A percentile compares a stretch with the other conserved stretches of the same genome.
These are phyloP conservation scores for Fusarium dimerum DNA, from an alignment of 2,329 filamentous ascomycete genomes.

Conservation along the genomic window DNA sequence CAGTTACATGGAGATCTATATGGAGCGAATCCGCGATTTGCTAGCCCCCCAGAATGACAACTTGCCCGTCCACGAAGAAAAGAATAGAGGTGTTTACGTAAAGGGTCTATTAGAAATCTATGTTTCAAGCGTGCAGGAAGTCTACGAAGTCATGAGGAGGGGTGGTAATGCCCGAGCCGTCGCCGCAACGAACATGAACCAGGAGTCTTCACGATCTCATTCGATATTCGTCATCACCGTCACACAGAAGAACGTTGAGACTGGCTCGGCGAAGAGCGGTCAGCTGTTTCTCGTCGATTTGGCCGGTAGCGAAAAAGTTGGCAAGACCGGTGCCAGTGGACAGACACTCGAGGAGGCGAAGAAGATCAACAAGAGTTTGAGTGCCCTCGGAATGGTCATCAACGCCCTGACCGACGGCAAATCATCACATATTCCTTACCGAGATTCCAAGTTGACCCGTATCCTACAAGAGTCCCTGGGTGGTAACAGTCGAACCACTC, in stretches of 20 bases:
- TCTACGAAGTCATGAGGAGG: constrained; percentile 94
- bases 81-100: constrained; percentile 93
- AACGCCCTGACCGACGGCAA: constrained; percentile 96
- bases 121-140: constrained; percentile 91
- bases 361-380: constrained; percentile 99
- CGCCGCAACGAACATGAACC: constrained; percentile 98
- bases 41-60: constrained; percentile 93
- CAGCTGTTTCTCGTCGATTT: constrained; percentile 97
- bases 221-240: constrained; percentile 98
- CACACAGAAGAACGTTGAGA: constrained; percentile 96
- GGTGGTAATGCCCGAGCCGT: constrained; percentile 90
- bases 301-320: constrained; percentile 97
- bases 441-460: constrained; percentile 96
- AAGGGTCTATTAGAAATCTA: constrained; percentile 95
- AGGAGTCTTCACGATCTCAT: constrained; percentile 96
- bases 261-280: constrained; percentile 91
- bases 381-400: constrained; percentile 98
- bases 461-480: constrained; percentile 96
- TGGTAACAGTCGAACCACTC: constrained; percentile 96
- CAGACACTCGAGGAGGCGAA: constrained; percentile 98
- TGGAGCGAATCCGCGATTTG: constrained; percentile 96
- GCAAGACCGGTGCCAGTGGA: constrained; percentile 96
- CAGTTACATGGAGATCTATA: constrained; percentile 99
- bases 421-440: constrained; percentile 93
- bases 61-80: constrained; percentile 95